Evolutionary conservation across 78 protist species (phyloP).

Genomic region (Blattamonas nauphoetae): DNA sequence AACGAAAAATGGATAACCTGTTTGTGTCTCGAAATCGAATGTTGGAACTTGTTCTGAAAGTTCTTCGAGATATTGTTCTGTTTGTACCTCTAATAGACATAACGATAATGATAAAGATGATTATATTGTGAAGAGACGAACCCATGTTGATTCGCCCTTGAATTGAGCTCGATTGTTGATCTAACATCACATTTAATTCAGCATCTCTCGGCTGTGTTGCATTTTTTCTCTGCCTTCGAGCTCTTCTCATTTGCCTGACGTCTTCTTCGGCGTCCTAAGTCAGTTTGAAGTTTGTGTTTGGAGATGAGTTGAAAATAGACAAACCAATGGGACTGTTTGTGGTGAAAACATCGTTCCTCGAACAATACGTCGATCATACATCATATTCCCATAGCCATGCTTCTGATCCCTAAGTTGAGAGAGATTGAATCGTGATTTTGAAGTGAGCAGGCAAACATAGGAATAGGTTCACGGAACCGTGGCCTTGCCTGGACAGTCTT

Average conservation of each 20-base stretch:
- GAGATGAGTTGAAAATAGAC: too few relatives aligned
- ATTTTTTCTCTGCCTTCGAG: neutral
- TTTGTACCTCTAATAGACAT: constrained; percentile 30
- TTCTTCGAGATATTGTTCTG: constrained; percentile 52
- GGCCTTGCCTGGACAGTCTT: too few relatives aligned
- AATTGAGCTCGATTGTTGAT: neutral
- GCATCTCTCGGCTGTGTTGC: neutral
- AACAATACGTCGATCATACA: constrained; percentile 52
- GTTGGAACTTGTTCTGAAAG: constrained; percentile 17
- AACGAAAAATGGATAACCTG: too few relatives aligned
- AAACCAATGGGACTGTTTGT: neutral
- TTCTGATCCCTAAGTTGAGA: neutral
- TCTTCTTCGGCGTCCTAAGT: neutral
- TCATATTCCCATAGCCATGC: constrained; percentile 23
- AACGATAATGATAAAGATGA: neutral
- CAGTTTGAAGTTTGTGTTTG: too few relatives aligned
- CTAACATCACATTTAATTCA: neutral
- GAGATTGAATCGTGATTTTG: too few relatives aligned
- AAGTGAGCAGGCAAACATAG: too few relatives aligned
- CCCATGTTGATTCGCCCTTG: neutral
- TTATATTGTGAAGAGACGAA: neutral
- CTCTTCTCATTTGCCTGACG: neutral
- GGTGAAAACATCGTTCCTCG: constrained; percentile 53
- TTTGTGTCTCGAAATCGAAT: constrained; percentile 50
- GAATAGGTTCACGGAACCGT: too few relatives aligned